Percentiles rank a stretch among this genome's conserved stretches.
Evolutionary conservation across 1,139 yeast species (phyloP).

Genomic region (Pichia sp.): DNA sequence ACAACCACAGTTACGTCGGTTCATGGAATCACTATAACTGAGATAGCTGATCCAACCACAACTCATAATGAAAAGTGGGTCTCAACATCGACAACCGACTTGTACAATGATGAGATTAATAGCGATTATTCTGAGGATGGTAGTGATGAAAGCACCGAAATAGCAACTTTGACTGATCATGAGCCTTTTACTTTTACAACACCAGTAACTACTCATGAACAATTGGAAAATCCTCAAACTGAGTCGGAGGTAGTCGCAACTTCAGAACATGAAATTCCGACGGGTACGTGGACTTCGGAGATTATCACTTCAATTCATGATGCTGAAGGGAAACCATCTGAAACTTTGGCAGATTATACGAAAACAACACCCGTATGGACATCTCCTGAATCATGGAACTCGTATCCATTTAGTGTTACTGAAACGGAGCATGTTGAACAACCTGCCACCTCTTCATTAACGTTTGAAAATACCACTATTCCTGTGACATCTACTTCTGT

Average conservation of each 20-base stretch:
- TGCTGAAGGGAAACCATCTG: background rate
- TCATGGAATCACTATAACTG: background rate
- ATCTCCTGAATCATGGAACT: constrained; percentile 14
- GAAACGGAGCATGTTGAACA: background rate
- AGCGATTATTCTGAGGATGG: background rate
- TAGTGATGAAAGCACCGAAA: background rate
- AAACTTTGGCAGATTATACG: background rate
- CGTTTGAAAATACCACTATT: background rate
- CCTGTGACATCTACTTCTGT: background rate
- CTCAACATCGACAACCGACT: background rate
- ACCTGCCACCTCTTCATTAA: background rate
- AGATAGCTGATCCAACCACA: background rate
- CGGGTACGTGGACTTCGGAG: constrained; percentile 1
- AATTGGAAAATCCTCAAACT: background rate
- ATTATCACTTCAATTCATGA: background rate
- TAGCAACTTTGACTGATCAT: background rate
- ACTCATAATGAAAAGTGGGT: background rate
- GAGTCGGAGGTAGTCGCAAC: background rate
- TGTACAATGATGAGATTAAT: too few species aligned
- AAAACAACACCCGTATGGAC: background rate
- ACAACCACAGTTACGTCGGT: background rate
- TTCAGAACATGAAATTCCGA: background rate
- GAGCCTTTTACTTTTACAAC: background rate
- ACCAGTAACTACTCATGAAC: background rate
- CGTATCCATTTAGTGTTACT: constrained; percentile 12